Conservation (phyloP, 108 stramenopile species). For the Ochromonas danica region DNA sequence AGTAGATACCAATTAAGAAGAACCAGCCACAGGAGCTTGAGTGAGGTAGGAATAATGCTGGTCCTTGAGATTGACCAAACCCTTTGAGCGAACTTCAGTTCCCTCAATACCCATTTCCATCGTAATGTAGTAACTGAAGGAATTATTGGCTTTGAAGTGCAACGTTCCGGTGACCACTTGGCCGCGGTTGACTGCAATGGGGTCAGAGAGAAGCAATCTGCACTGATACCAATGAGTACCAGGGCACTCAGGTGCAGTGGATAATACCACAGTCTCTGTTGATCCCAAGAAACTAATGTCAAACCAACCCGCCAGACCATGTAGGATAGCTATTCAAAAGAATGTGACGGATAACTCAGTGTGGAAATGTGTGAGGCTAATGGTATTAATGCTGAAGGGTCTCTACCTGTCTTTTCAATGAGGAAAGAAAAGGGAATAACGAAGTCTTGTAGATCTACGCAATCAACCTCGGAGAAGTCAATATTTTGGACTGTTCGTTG, state of each 20-base stretch:
- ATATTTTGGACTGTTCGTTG: conserved; percentile 33
- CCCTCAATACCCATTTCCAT: conserved; percentile 47
- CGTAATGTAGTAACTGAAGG: conserved; percentile 59
- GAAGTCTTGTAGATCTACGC: conserved; percentile 44
- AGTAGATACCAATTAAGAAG: too few species aligned
- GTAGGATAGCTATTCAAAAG: conserved; percentile 55
- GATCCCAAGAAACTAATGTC: conserved; percentile 61
- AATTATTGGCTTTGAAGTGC: conserved; percentile 58
- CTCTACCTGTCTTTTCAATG: conserved; percentile 42
- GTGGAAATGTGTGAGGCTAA: background rate
- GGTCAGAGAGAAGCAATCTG: conserved; percentile 55
- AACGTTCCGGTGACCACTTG: conserved; percentile 55
- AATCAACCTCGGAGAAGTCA: conserved; percentile 49
- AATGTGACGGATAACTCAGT: too few species aligned
- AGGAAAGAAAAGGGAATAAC: conserved; percentile 42
- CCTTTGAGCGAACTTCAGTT: conserved; percentile 41
- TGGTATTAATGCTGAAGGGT: background rate
- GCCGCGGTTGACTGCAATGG: conserved; percentile 59
- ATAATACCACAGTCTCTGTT: conserved; percentile 36
- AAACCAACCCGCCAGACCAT: conserved; percentile 66
- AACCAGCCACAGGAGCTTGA: too few species aligned
- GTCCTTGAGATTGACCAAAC: conserved; percentile 59
- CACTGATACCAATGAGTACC: conserved; percentile 66
- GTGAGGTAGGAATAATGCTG: too few species aligned
- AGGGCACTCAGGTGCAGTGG: conserved; percentile 51